Percentiles rank a stretch among this genome's conserved stretches.
Conservation (phyloP, 1,284 basidiomycete genomes). For the Dichomitus squalens region DNA sequence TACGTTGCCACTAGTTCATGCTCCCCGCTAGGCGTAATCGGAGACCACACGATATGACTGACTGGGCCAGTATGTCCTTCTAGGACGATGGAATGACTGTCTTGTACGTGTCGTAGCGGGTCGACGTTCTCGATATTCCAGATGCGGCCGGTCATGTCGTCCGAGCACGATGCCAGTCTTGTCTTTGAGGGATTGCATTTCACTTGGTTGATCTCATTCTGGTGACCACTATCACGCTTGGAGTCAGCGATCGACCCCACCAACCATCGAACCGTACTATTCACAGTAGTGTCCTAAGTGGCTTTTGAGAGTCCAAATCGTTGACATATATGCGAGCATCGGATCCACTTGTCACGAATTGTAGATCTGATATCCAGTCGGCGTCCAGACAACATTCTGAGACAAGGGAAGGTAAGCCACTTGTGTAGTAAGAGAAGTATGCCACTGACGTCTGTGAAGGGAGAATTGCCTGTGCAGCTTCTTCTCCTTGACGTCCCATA, state of each 20-base stretch:
- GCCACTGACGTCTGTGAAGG: constrained; percentile 60
- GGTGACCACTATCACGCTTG: constrained; percentile 58
- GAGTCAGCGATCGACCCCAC: neutral
- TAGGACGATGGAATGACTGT: constrained; percentile 49
- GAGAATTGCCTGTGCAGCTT: constrained; percentile 61
- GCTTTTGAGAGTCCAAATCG: constrained; percentile 50
- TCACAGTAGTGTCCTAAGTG: constrained; percentile 55
- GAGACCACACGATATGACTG: constrained; percentile 75
- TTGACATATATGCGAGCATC: constrained; percentile 67
- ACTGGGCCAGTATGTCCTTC: constrained; percentile 70
- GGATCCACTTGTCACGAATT: constrained; percentile 75
- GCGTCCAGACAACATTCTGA: constrained; percentile 78
- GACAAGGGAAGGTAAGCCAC: constrained; percentile 10
- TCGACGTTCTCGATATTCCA: constrained; percentile 60
- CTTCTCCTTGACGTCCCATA: constrained; percentile 76
- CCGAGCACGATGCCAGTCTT: constrained; percentile 76
- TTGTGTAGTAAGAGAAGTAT: neutral
- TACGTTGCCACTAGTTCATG: constrained; percentile 73
- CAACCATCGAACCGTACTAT: neutral
- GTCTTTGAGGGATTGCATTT: constrained; percentile 68
- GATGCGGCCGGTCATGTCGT: constrained; percentile 76
- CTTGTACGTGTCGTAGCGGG: constrained; percentile 30
- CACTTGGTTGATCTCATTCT: constrained; percentile 78
- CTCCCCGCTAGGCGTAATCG: constrained; percentile 44
- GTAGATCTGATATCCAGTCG: constrained; percentile 76